These are phyloP conservation scores for Tuber indicum DNA, from an alignment of 495 filamentous ascomycete species.

Conservation along the genomic window DNA sequence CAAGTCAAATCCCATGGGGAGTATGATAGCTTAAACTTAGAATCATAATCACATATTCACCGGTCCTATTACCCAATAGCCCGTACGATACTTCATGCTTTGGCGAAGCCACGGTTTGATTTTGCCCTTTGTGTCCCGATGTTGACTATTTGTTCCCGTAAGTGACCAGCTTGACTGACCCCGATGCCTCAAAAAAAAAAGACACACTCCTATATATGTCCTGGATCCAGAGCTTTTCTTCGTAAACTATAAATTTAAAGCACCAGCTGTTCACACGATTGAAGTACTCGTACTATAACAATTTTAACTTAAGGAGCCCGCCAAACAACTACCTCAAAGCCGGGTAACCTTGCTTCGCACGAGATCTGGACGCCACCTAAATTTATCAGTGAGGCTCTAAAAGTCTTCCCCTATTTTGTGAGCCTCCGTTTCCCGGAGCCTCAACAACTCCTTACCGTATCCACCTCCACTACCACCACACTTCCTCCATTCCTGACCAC, in stretches of 20 bases:
- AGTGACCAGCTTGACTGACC: background rate
- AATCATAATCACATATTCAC: background rate
- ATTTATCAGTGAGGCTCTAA: background rate
- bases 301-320: no score
- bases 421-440: background rate
- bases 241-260: background rate
- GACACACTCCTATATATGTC: background rate
- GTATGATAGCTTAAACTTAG: background rate
- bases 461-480: background rate
- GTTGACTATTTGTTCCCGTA: background rate
- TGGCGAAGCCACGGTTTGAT: background rate
- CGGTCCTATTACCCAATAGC: background rate
- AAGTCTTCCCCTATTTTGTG: conserved; percentile 23
- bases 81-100: background rate
- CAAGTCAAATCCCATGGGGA: background rate
- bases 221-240: background rate
- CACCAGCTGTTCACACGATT: no score
- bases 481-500: background rate
- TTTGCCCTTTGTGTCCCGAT: background rate
- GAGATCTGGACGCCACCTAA: conserved; percentile 7
- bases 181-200: background rate
- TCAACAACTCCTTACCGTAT: background rate
- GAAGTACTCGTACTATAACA: no score
- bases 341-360: conserved; percentile 22
- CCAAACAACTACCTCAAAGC: background rate